Evolutionary conservation across 257 asterid genomes (phyloP), one percentile per base, ranked within the genome.

Genomic region (Cordia subcordata): DNA sequence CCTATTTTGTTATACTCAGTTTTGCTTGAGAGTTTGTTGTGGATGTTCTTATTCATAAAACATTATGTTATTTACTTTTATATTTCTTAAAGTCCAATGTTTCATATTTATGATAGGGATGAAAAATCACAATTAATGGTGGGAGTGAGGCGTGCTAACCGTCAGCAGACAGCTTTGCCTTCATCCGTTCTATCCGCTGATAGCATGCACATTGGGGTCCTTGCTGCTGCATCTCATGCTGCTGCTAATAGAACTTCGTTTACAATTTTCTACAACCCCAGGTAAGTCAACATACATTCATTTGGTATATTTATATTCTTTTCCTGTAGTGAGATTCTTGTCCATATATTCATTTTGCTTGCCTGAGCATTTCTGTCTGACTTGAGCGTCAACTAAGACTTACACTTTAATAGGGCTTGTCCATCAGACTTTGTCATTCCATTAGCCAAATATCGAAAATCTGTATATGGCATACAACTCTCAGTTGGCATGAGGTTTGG

Each of bases 151-250:
- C 96, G 94, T 32, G 90, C 81, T 22, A 88, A 82, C 61, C 94
- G 96, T 37, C 98, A 88, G 81, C 94, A 79, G 63, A 77, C 96
- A 19, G 67, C 85, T 20, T 64, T 92, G 68, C 96, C 96, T 8
- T 92, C 98, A 63, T 92, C 98, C 0, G 98, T 92, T 51, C 80
- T 92, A 52, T 92, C 98, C 15, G 92, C 96, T n/a, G 98, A 92
- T 68, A 88, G 98, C 75, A 92, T 92, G 98, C 98, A 92, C 73
- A 88, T 92, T n/a, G 98, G 98, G 57, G 91, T 92, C 60, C 94
- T 92, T 51, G 98, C 98, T 54, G 96, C 98, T 18, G 98, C 98
- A 22, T 96, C 98, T 65, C 98, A 91, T 76, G 98, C 98, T 58
- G 88, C 98, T 53, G 90, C 95, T 58, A 91, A 79, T 69, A 65